These are phyloP conservation scores for Hypoxylon sp. DNA, from an alignment of 2,329 filamentous ascomycete genomes.

Conservation along the genomic window DNA sequence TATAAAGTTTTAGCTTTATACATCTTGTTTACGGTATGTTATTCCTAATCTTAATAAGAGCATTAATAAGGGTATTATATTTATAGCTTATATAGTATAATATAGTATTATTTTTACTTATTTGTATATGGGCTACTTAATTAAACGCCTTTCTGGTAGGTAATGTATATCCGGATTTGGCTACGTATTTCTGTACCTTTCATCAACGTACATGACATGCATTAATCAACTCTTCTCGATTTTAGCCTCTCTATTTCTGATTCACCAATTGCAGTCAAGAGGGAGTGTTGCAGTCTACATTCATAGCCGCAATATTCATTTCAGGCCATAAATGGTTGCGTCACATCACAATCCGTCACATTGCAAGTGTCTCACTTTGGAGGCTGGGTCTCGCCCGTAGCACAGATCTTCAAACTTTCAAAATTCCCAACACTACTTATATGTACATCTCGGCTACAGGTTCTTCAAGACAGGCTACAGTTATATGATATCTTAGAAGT, in stretches of 20 bases:
- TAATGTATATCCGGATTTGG: background rate
- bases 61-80: too few species aligned
- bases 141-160: too few species aligned
- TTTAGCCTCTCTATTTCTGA: constrained; percentile 19
- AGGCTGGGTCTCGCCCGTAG: constrained; percentile 32
- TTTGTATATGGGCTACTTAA: too few species aligned
- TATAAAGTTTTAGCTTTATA: too few species aligned
- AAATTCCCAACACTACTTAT: constrained; percentile 2
- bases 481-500: constrained; percentile 12
- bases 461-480: constrained; percentile 14
- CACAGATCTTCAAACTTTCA: constrained; percentile 21
- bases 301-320: constrained; percentile 30
- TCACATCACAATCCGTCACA: constrained; percentile 40
- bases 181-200: constrained; percentile 3
- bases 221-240: constrained; percentile 7
- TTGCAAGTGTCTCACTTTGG: constrained; percentile 32
- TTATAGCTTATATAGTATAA: too few species aligned
- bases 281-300: constrained; percentile 15
- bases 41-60: too few species aligned
- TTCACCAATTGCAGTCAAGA: constrained; percentile 1
- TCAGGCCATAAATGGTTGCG: constrained; percentile 22
- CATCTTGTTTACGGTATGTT: too few species aligned
- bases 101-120: too few species aligned
- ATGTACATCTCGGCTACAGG: constrained; percentile 5
- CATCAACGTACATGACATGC: background rate